These are phyloP conservation scores for Candida smagusa DNA, from an alignment of 1,139 yeast species.

Conservation along the genomic window DNA sequence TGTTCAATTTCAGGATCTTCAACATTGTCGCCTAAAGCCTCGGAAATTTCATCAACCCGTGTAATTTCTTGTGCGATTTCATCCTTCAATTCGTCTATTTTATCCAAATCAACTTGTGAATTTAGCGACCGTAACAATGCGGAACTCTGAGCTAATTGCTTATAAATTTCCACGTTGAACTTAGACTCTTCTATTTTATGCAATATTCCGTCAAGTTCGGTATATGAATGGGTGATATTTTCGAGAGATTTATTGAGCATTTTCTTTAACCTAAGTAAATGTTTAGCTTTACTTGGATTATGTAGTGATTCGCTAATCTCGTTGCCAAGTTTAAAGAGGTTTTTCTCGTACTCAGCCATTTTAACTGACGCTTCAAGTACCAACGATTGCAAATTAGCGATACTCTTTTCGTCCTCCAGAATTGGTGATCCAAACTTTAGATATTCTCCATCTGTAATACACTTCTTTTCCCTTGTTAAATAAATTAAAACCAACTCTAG, in stretches of 20 bases:
- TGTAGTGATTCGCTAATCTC: constrained; percentile 11
- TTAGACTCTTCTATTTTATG: constrained; percentile 48
- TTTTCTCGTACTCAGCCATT: constrained; percentile 17
- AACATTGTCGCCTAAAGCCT: constrained; percentile 30
- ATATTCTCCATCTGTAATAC: constrained; percentile 14
- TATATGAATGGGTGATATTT: constrained; percentile 27
- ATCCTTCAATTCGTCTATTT: constrained; percentile 32
- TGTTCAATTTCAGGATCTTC: constrained; percentile 29
- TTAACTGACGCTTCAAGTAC: constrained; percentile 19
- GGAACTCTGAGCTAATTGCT: constrained; percentile 36
- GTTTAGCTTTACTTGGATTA: constrained; percentile 2
- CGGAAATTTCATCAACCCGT: constrained; percentile 22
- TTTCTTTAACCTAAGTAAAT: constrained; percentile 8
- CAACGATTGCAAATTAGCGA: constrained; percentile 22
- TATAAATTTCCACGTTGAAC: constrained; percentile 36
- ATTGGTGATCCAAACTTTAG: constrained; percentile 23
- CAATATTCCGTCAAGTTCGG: constrained; percentile 36
- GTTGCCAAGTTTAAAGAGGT: constrained; percentile 20
- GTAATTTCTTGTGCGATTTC: constrained; percentile 42
- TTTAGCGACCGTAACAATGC: constrained; percentile 33
- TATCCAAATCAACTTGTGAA: constrained; percentile 24
- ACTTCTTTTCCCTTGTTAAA: constrained; percentile 22
- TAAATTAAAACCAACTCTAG: constrained; percentile 24
- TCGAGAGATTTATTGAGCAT: constrained; percentile 21
- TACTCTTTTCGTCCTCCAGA: constrained; percentile 29